Evolutionary conservation across 768 basidiomycete genomes (phyloP).

Genomic region (Lactarius trivialis): DNA sequence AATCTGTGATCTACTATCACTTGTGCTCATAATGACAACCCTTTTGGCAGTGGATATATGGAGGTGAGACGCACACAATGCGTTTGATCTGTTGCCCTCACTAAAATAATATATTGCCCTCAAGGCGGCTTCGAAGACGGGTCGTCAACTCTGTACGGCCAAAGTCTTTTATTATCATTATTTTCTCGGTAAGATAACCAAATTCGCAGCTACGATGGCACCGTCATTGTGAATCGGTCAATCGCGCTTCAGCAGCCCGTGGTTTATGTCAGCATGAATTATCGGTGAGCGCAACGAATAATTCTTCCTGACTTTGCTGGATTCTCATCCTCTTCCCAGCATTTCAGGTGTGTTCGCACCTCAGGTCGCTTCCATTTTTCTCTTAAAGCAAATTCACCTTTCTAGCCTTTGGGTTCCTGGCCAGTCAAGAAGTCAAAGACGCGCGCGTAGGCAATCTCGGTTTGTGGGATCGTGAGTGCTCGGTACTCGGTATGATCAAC

Average conservation of each 20-base stretch:
- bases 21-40: too few relatives aligned
- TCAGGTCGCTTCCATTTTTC: too few relatives aligned
- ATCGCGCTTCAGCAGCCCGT: slow-evolving; percentile 23
- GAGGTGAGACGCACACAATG: too few relatives aligned
- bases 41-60: too few relatives aligned
- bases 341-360: slow-evolving; percentile 7
- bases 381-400: not conserved
- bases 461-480: too few relatives aligned
- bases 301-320: not conserved
- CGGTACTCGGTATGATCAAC: not conserved
- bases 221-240: slow-evolving; percentile 23
- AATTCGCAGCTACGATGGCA: not conserved
- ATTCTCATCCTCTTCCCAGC: not conserved
- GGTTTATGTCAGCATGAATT: slow-evolving; percentile 27
- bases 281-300: slow-evolving; percentile 17
- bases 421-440: too few relatives aligned
- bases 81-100: too few relatives aligned
- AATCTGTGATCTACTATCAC: too few relatives aligned
- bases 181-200: not conserved
- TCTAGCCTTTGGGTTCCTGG: slow-evolving; percentile 44
- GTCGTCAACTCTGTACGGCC: too few relatives aligned
- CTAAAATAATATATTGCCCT: not conserved
- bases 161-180: too few relatives aligned
- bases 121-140: slow-evolving; percentile 4
- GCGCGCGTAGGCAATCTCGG: too few relatives aligned